Evolutionary conservation across 2,329 filamentous ascomycete species (phyloP), one percentile per base, ranked within the genome.

Genomic region (Sordariomycetes sp.): DNA sequence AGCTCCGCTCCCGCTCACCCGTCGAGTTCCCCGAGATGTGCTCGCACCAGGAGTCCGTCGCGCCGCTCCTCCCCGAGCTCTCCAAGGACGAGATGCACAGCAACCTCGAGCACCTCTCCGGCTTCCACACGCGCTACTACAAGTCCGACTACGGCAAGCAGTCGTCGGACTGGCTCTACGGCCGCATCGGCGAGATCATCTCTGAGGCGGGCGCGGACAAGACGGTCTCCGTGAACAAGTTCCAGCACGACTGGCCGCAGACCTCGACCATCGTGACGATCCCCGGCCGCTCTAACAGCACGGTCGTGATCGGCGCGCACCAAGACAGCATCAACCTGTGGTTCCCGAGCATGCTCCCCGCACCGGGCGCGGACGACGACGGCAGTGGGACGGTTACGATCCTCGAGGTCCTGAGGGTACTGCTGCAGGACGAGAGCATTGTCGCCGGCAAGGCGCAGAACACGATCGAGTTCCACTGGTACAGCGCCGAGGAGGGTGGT

Each of bases 381-480:
- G 93, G 92, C 62, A 91, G 88, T 64, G 91, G 91, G 59, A 94
- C 91, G 1, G 90, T 97, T 22, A 97, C 93, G 11, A 97, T 96
- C 64, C 82, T 97, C 57, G 93, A 99, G 73, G 89, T 91, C 3
- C 82, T 99, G 67, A 84, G 90, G 40, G 87, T 89, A 51, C 79
- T 97, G 8, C 79, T 97, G 59, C 80, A 82, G 64, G 87, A 87
- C n/a, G 73, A 86, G 61, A 81, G 85, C 56, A 80, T 96, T 60
- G 72, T 86, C 43, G 74, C 79, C 55, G 90, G 90, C 62, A 82
- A 89, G 63, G 86, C 85, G 3, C 73, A 82, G 60, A 97, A 97
- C 74, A 96, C 90, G 1, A 78, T 99, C 64, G 93, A 97, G 75
- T 97, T 97, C 72, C 92, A 97, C 74, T 96, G 90, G 90, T 96